Evolutionary conservation across 352 stramenopile genomes (phyloP), one percentile per base, ranked within the genome.

Genomic region (Sclerospora graminicola): DNA sequence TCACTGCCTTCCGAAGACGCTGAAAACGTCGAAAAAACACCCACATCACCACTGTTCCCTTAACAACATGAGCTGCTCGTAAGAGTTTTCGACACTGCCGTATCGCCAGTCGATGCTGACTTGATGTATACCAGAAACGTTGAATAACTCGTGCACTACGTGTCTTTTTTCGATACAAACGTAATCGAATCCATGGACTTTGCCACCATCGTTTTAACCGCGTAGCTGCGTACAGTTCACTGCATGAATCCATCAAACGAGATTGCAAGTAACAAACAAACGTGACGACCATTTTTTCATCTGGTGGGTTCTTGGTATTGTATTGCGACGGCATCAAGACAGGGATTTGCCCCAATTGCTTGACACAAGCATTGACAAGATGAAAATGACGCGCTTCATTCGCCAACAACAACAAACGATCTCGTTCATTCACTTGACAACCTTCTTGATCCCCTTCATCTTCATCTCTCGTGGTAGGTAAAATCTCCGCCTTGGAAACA

Each of bases 261-360:
- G 89, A 96, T 47, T 95, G 96, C 24, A 98, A 56, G 51, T 97
- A 98, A 16, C 83, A 82, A 11, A 98, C 63, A 45, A 95, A 97
- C 2, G 94, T 83, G n/a, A 97, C 60, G 24, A 97, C 91, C 38
- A 93, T 88, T 45, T 95, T 95, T 56, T 96, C 88, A 45, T 97
- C 87, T 2, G 91, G 91, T 2, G 82, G 60, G 45, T 96, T 88
- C 24, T 82, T 79, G 5, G 77, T 90, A 54, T 97, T 76, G 35
- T 89, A 95, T 32, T 88, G 59, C 33, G 83, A 63, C 0, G 89
- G 85, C 24, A 98, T 68, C 7, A 92, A 57, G 10, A 92, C 80
- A 4, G 92, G 91, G 8, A 98, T 80, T 33, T 96, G 87, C 29
- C 94, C 92, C 18, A 98, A 69, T 42, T 95, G 77, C 38, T 85